Evolutionary conservation across 2,329 filamentous ascomycete species (phyloP).

Genomic region (Arthrobotrys sinensis): DNA sequence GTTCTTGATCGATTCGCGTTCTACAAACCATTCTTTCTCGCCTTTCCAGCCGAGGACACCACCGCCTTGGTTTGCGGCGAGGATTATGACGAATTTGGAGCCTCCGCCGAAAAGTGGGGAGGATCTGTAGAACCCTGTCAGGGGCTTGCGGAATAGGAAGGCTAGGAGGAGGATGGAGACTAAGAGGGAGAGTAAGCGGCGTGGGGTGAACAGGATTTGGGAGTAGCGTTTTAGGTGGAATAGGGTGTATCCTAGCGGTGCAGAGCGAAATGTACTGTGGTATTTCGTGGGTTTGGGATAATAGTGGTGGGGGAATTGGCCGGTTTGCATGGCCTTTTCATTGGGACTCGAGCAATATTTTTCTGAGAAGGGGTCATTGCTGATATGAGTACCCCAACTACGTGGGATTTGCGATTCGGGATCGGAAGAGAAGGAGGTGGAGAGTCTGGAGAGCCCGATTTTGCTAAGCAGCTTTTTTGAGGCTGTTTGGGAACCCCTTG

Average conservation of each 20-base stretch:
- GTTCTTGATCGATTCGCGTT: constrained; percentile 94
- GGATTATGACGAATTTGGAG: constrained; percentile 91
- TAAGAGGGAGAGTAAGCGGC: constrained; percentile 46
- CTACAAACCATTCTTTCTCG: constrained; percentile 96
- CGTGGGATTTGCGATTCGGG: constrained; percentile 29
- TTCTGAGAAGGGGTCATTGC: neutral
- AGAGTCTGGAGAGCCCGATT: constrained; percentile 49
- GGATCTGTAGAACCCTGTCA: constrained; percentile 43
- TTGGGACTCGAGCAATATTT: constrained; percentile 42
- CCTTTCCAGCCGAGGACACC: constrained; percentile 99
- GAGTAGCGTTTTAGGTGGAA: constrained; percentile 56
- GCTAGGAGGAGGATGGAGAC: constrained; percentile 45
- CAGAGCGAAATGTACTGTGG: constrained; percentile 55
- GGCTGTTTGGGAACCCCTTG: constrained; percentile 33
- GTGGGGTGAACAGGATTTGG: constrained; percentile 38
- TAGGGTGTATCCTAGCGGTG: constrained; percentile 45
- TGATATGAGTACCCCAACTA: neutral
- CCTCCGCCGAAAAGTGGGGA: constrained; percentile 78
- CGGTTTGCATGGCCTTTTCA: constrained; percentile 54
- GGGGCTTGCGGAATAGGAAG: constrained; percentile 38
- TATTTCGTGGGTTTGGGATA: constrained; percentile 54
- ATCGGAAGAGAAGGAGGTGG: constrained; percentile 50
- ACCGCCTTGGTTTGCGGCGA: constrained; percentile 93
- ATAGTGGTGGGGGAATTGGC: constrained; percentile 26
- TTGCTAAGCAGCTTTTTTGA: constrained; percentile 49